Evolutionary conservation across 2,329 filamentous ascomycete species (phyloP).

Genomic region (Curvularia verruculosa): DNA sequence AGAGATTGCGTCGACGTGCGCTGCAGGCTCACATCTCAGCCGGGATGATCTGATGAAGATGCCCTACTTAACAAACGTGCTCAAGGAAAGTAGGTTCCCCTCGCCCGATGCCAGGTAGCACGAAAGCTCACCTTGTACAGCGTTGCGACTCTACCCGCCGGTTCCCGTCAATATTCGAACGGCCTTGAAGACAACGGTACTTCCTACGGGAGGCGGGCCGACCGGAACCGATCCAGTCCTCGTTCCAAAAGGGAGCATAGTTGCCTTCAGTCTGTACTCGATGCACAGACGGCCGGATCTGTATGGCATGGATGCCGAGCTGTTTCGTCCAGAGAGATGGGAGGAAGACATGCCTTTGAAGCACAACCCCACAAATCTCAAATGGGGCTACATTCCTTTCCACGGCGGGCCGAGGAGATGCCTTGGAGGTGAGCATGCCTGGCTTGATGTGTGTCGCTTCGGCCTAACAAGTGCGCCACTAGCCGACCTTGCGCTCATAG

Average conservation of each 20-base stretch:
- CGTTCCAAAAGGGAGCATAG: conserved; percentile 19
- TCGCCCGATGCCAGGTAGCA: too few species aligned
- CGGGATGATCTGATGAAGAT: too few species aligned
- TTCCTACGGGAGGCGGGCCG: conserved; percentile 23
- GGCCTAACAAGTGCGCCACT: not conserved
- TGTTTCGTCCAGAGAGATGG: conserved; percentile 23
- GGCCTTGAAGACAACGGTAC: not conserved
- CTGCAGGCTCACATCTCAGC: too few species aligned
- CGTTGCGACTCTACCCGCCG: conserved; percentile 37
- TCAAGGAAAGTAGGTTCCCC: too few species aligned
- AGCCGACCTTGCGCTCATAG: conserved; percentile 30
- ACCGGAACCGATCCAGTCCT: conserved; percentile 42
- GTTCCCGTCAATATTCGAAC: conserved; percentile 37
- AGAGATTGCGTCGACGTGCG: too few species aligned
- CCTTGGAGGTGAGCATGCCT: conserved; percentile 29
- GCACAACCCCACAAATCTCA: conserved; percentile 19
- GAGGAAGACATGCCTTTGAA: conserved; percentile 29
- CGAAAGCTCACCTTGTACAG: too few species aligned
- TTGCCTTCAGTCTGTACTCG: conserved; percentile 28
- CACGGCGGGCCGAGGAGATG: conserved; percentile 28
- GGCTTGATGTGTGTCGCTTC: too few species aligned
- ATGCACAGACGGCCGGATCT: conserved; percentile 27
- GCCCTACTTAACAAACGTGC: too few species aligned
- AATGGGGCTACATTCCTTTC: conserved; percentile 34
- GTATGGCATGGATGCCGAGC: conserved; percentile 27